Percentiles rank a stretch among this genome's conserved stretches.
Conservation (phyloP, 2,329 filamentous ascomycete genomes). For the Aspergillus glaucus region DNA sequence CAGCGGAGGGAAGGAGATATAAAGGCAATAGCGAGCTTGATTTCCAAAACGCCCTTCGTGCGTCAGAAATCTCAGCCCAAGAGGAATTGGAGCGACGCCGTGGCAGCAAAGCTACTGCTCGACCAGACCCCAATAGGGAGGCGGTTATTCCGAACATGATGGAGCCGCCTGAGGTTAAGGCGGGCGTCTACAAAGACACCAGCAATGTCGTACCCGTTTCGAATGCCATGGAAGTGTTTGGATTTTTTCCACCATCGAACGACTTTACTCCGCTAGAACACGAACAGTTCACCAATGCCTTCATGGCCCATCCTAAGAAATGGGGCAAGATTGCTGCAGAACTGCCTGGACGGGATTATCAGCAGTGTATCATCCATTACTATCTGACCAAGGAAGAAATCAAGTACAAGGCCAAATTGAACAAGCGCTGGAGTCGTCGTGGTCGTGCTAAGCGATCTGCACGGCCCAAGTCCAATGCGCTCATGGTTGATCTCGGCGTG, state of each 20-base stretch:
- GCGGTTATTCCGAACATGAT: slow-evolving; percentile 46
- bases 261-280: slow-evolving; percentile 46
- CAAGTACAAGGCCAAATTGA: slow-evolving; percentile 46
- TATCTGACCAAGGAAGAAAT: slow-evolving; percentile 46
- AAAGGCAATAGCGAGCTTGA: slow-evolving; percentile 46
- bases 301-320: slow-evolving; percentile 45
- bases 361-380: slow-evolving; percentile 47
- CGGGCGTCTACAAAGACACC: slow-evolving; percentile 40
- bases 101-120: slow-evolving; percentile 37
- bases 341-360: slow-evolving; percentile 41
- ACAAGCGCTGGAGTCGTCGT: slow-evolving; percentile 40
- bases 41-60: slow-evolving; percentile 42
- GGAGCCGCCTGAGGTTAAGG: slow-evolving; percentile 32
- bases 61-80: slow-evolving; percentile 43
- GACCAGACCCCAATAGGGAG: slow-evolving; percentile 40
- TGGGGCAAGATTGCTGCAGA: slow-evolving; percentile 47
- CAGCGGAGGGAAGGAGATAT: slow-evolving; percentile 36
- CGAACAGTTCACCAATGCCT: slow-evolving; percentile 41
- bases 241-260: slow-evolving; percentile 40
- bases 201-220: slow-evolving; percentile 37
- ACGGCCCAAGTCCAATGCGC: slow-evolving; percentile 42
- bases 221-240: slow-evolving; percentile 38
- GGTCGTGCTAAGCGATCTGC: slow-evolving; percentile 32
- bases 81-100: slow-evolving; percentile 42
- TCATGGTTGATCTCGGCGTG: slow-evolving; percentile 42